Percentiles rank a stretch among this genome's conserved stretches.
Evolutionary conservation across 73 alveolate genomes (phyloP).

Genomic region (Paramecium bursaria): DNA sequence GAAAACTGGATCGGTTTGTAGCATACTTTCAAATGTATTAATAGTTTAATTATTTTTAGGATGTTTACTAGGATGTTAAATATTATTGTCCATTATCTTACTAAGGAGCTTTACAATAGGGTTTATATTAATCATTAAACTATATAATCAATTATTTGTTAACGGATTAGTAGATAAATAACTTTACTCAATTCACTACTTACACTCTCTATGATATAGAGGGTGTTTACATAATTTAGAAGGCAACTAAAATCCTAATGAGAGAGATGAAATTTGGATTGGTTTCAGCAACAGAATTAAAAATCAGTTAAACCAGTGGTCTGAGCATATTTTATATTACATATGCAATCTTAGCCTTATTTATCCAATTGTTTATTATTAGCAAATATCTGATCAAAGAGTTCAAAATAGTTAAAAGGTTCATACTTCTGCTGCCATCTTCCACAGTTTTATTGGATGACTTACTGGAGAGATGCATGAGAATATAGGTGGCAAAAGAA

Average conservation of each 20-base stretch:
- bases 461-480: neutral
- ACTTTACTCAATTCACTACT: neutral
- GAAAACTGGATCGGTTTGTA: neutral
- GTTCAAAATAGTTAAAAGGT: conserved; percentile 18
- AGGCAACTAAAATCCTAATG: neutral
- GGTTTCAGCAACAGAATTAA: neutral
- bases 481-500: too few relatives aligned
- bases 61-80: neutral
- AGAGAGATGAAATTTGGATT: neutral
- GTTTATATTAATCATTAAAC: neutral
- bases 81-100: too few relatives aligned
- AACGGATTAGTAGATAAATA: neutral
- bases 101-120: neutral
- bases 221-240: conserved; percentile 5
- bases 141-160: neutral
- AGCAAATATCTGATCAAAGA: neutral
- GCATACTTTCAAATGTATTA: neutral
- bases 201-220: conserved; percentile 29
- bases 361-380: neutral
- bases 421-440: conserved; percentile 10
- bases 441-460: neutral
- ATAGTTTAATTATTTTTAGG: too few relatives aligned
- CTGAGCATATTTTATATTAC: neutral
- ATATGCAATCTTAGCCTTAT: neutral
- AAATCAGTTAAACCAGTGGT: neutral